phyloP scores from a whole-genome alignment of 768 basidiomycete genomes.

The Astraeus odoratus region DNA sequence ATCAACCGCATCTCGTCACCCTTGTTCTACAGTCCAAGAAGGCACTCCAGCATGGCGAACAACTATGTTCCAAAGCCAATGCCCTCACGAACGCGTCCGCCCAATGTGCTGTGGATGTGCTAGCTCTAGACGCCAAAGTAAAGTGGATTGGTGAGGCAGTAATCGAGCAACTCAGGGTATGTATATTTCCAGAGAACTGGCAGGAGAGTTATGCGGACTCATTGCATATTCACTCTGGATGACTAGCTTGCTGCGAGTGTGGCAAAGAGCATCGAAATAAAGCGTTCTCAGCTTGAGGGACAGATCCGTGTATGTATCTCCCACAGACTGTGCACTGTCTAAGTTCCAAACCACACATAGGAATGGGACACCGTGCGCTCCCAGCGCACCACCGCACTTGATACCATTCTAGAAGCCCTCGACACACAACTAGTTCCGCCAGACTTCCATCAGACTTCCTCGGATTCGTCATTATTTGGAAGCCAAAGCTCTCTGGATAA shows the following conservation, averaged over 20 bases:
- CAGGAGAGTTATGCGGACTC: background rate
- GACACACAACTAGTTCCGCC: conserved; percentile 70
- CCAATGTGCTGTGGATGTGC: conserved; percentile 58
- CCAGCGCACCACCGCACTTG: conserved; percentile 56
- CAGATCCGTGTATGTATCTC: conserved; percentile 49
- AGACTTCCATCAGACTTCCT: conserved; percentile 60
- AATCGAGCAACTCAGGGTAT: conserved; percentile 68
- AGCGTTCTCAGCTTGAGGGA: conserved; percentile 51
- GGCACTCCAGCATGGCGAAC: conserved; percentile 71
- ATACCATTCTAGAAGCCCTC: conserved; percentile 64
- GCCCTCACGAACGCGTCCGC: conserved; percentile 58
- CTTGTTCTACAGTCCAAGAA: conserved; percentile 79
- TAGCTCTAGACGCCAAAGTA: conserved; percentile 75
- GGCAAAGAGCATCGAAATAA: conserved; percentile 69
- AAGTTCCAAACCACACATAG: conserved; percentile 27
- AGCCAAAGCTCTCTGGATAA: conserved; percentile 56
- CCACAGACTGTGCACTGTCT: background rate
- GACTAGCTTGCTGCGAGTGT: conserved; percentile 64
- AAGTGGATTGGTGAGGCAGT: conserved; percentile 72
- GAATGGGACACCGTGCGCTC: conserved; percentile 65
- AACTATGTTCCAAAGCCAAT: conserved; percentile 65
- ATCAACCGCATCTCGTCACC: conserved; percentile 62
- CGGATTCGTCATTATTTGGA: conserved; percentile 74
- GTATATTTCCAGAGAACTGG: conserved; percentile 2
- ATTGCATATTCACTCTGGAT: background rate